These are phyloP conservation scores for Iberis amara DNA, from an alignment of 441 rosid genomes.

Conservation along the genomic window DNA sequence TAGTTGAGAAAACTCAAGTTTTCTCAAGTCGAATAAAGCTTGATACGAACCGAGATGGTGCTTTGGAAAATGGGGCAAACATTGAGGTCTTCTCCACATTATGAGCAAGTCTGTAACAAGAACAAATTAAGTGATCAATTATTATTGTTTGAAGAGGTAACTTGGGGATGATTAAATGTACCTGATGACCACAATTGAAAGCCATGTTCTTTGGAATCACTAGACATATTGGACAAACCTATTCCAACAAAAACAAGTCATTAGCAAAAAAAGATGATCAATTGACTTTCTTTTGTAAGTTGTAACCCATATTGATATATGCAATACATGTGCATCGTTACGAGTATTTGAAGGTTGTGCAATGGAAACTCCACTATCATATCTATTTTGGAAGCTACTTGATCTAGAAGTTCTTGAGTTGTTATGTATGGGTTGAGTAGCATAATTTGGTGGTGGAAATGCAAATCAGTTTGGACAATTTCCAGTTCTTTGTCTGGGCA, in stretches of 20 bases:
- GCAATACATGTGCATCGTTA: slow-evolving; percentile 57
- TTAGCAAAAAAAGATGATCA: neutral
- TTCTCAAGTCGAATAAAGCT: slow-evolving; percentile 47
- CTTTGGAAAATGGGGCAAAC: slow-evolving; percentile 82
- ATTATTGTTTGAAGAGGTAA: slow-evolving; percentile 15
- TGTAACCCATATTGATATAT: neutral
- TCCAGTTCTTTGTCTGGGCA: slow-evolving; percentile 43
- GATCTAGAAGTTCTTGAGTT: slow-evolving; percentile 41
- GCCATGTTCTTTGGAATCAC: slow-evolving; percentile 71
- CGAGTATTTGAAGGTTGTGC: slow-evolving; percentile 43
- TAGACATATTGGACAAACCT: slow-evolving; percentile 79
- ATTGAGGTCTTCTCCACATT: slow-evolving; percentile 71
- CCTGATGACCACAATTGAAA: slow-evolving; percentile 96
- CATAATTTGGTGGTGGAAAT: slow-evolving; percentile 73
- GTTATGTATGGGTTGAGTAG: slow-evolving; percentile 40
- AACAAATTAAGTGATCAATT: neutral
- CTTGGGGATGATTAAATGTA: slow-evolving; percentile 23
- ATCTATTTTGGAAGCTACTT: slow-evolving; percentile 51
- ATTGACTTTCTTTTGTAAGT: slow-evolving; percentile 10
- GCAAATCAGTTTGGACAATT: slow-evolving; percentile 50
- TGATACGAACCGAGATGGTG: slow-evolving; percentile 65
- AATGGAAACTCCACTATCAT: slow-evolving; percentile 37
- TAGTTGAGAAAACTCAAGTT: neutral
- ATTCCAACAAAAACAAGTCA: slow-evolving; percentile 17
- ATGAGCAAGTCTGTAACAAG: slow-evolving; percentile 65